A percentile compares a stretch with the other conserved stretches of the same genome.
Evolutionary conservation across 768 basidiomycete species (phyloP).

Genomic region (Fomitopsis serialis): DNA sequence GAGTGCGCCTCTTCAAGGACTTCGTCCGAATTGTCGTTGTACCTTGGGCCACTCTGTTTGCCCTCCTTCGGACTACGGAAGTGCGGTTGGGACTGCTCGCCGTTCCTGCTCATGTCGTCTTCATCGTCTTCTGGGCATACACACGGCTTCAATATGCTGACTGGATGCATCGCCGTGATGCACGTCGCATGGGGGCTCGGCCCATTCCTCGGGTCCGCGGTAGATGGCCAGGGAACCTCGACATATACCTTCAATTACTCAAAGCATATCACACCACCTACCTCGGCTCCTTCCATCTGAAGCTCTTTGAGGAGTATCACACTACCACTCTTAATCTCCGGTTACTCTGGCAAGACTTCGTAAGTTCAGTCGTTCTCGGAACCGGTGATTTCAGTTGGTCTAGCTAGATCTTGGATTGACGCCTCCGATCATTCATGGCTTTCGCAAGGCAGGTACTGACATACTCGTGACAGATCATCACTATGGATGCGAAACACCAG

Average conservation of each 20-base stretch:
- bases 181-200: conserved; percentile 42
- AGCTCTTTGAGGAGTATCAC: conserved; percentile 64
- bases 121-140: conserved; percentile 37
- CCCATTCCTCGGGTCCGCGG: conserved; percentile 55
- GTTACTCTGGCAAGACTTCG: conserved; percentile 66
- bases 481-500: conserved; percentile 67
- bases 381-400: too few species aligned
- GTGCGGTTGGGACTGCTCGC: conserved; percentile 30
- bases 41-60: conserved; percentile 34
- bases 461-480: conserved; percentile 45
- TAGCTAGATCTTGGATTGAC: too few species aligned
- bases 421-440: too few species aligned
- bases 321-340: conserved; percentile 65
- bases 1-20: conserved; percentile 45
- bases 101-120: conserved; percentile 32
- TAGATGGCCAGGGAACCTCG: conserved; percentile 77
- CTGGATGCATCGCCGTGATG: conserved; percentile 36
- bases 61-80: conserved; percentile 23
- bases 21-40: conserved; percentile 34
- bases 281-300: conserved; percentile 56
- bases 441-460: too few species aligned
- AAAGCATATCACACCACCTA: conserved; percentile 54
- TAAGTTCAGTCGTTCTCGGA: conserved; percentile 28
- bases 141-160: conserved; percentile 30
- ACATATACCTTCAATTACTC: conserved; percentile 54